Evolutionary conservation across 768 basidiomycete genomes (phyloP).

Genomic region (Auricularia sp.): DNA sequence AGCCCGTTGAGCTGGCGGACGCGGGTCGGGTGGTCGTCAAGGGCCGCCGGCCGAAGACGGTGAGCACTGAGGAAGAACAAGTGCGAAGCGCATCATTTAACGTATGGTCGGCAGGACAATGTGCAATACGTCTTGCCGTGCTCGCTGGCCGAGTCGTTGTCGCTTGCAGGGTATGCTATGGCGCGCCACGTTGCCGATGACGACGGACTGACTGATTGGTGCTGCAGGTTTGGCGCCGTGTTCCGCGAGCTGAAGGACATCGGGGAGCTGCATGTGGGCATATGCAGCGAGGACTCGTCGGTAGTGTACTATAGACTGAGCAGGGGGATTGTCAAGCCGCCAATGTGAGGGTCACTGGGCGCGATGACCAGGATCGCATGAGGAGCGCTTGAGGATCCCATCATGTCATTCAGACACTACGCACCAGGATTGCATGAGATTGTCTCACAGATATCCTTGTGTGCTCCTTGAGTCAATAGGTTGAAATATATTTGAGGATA

Average conservation of each 20-base stretch:
- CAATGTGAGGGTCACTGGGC: constrained; percentile 4
- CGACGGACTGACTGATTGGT: not conserved
- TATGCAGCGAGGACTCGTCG: constrained; percentile 68
- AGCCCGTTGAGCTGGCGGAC: constrained; percentile 46
- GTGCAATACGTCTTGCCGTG: constrained; percentile 53
- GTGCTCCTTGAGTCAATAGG: too few species aligned
- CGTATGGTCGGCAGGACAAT: constrained; percentile 28
- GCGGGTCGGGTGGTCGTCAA: constrained; percentile 48
- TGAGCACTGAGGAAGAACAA: constrained; percentile 16
- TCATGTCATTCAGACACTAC: not conserved
- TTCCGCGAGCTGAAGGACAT: constrained; percentile 41
- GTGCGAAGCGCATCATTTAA: not conserved
- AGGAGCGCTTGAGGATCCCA: too few species aligned
- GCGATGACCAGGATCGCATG: too few species aligned
- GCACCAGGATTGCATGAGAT: too few species aligned
- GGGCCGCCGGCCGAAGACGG: constrained; percentile 45
- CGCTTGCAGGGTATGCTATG: constrained; percentile 43
- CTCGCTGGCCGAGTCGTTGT: constrained; percentile 53
- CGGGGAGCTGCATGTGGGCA: constrained; percentile 52
- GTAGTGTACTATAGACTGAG: constrained; percentile 79
- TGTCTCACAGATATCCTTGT: too few species aligned
- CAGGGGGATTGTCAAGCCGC: constrained; percentile 61
- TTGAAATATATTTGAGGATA: too few species aligned
- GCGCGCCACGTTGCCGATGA: not conserved
- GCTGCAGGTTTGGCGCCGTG: constrained; percentile 42